Evolutionary conservation across 371 early-diverging fungal species (phyloP).

Genomic region (Paraphysoderma sedebokerense): DNA sequence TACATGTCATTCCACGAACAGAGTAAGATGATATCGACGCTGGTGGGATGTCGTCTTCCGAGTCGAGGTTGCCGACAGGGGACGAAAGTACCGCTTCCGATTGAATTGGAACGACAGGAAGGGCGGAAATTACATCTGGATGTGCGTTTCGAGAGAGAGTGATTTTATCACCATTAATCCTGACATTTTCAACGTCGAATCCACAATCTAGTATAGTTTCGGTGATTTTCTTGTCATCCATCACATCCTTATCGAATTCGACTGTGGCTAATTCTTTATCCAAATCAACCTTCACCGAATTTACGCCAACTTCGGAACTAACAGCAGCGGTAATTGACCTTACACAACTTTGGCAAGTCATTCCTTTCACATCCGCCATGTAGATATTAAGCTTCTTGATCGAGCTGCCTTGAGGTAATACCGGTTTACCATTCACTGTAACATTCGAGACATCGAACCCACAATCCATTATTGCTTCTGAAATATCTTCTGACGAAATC

Average conservation of each 20-base stretch:
- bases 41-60: not conserved
- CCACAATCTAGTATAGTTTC: constrained; percentile 46
- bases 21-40: constrained; percentile 4
- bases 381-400: too few species aligned
- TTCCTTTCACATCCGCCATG: too few species aligned
- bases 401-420: too few species aligned
- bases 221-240: constrained; percentile 8
- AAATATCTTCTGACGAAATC: too few species aligned
- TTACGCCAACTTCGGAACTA: too few species aligned
- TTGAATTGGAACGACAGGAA: not conserved
- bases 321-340: too few species aligned
- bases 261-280: constrained; percentile 16
- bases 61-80: not conserved
- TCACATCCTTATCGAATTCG: constrained; percentile 7
- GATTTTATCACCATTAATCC: not conserved
- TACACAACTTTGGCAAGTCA: too few species aligned
- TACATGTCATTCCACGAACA: constrained; percentile 71
- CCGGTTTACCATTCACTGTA: too few species aligned
- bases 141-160: not conserved
- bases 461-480: too few species aligned
- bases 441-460: too few species aligned
- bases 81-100: not conserved
- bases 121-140: not conserved
- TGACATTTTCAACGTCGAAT: constrained; percentile 12
- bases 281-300: constrained; percentile 24